Base-by-base conservation (phyloP, 306 rosid species). In the Casuarina glauca region DNA sequence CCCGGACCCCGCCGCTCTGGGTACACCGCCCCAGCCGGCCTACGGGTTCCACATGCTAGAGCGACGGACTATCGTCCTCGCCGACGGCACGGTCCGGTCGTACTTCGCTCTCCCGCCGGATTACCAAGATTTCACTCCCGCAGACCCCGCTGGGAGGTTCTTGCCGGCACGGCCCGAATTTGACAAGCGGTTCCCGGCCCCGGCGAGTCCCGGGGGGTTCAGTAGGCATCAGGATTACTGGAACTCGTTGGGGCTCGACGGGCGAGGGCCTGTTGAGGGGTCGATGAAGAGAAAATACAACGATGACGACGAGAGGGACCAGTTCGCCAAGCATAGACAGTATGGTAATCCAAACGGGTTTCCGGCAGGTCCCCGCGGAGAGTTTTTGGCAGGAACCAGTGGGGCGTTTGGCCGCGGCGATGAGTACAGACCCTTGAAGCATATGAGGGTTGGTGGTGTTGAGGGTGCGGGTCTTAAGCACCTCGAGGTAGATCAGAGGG, bases 31-130 rank as follows among this genome's bases (percentile, higher is more conserved):
- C 19, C 93, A 93, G 3, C 98, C 97, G 9, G 88, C 89, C 6
- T 96, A 96, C 71, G 97, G 97, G 44, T 96, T 96, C 82, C 99
- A 96, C 91, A 93, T 93, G 97, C 94, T 96, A 2, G 98, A 93
- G 67, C 99, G 99, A 39, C 99, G 96, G 15, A 86, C 99, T 1
- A 86, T 96, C 66, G 87, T 86, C 52, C 97, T 96, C 38, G 94
- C 99, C 19, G 99, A 96, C 62, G 98, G 94, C 11, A 89, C 88
- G 36, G 99, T 91, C 45, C 91, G 98, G 39, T 93, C 98, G 13
- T 96, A 96, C 87, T 91, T 91, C 55, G 93, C 98, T 36, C 98
- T 96, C 12, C 98, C 99, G 1, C 92, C 85, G 0, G 98, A 96
- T 80, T 96, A 93, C 75, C 96, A 84, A 15, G 96, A 93, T 36